Base-by-base conservation (phyloP, 208 protist species). In the Porcisia deanei region DNA sequence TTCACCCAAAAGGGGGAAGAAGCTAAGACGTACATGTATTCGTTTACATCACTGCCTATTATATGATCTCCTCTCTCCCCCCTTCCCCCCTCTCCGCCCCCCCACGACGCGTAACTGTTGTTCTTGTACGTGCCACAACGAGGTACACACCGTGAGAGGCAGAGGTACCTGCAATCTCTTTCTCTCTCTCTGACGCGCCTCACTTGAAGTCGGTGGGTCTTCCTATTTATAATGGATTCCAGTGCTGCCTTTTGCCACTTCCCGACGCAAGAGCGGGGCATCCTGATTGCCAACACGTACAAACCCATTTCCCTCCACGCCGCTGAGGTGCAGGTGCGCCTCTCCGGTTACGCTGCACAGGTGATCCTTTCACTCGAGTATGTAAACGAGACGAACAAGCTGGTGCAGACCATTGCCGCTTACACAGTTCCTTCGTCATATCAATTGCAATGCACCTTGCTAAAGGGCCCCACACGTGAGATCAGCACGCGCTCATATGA, bases 351-450 rank as follows among this genome's bases (percentile, higher is more conserved):
- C 78, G 77, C 81, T 34, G 89, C 90, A 45, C 81, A 88, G 43
- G 90, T 96, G 39, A 80, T 57, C 37, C 75, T 93, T 20, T 75
- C 76, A 10, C 84, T 88, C 53, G 89, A 92, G 79, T 96, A 91
- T 77, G 70, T 86, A 20, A 96, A 96, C 60, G 82, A 93, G 45
- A 91, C 79, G 0, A 88, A 92, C 66, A 76, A 83, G 59, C 43
- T 76, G 22, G 92, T 90, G n/a, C 43, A 63, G 30, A 71, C 41
- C 8, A 85, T 94, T 68, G 88, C 85, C 9, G 88, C 80, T n/a
- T 89, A 88, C 77, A 81, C 92, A n/a, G 61, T 88, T 9, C 90
- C 92, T 3, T 57, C 74, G 18, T 54, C 59, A n/a, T 96, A 86
- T 85, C 79, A 85, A 14, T 80, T 94, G 20, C 82, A 87, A 73